phyloP scores from a whole-genome alignment of 2,329 filamentous ascomycete species.

The Fonsecaea nubica region DNA sequence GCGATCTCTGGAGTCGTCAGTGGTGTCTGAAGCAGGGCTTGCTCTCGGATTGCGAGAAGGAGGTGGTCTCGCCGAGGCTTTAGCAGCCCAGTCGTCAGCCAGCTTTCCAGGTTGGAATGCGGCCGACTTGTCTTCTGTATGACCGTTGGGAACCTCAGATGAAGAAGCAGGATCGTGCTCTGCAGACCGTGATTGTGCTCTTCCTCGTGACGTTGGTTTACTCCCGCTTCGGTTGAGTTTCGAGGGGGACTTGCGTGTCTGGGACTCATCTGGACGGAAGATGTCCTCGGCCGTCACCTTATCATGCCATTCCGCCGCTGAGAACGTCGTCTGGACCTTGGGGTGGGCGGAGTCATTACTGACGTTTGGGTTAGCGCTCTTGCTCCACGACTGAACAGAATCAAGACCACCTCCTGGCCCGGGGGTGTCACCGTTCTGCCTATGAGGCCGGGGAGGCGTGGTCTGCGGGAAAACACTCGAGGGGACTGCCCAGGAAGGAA shows the following conservation, averaged over 20 bases:
- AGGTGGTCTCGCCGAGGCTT: slow-evolving; percentile 12
- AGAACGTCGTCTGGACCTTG: slow-evolving; percentile 48
- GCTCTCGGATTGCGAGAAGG: slow-evolving; percentile 3
- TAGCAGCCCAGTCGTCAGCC: slow-evolving; percentile 33
- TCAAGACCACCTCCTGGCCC: neutral
- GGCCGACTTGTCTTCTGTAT: slow-evolving; percentile 26
- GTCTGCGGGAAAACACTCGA: slow-evolving; percentile 39
- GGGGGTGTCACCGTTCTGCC: slow-evolving; percentile 6
- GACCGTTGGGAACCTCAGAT: slow-evolving; percentile 31
- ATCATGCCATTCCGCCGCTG: slow-evolving; percentile 50
- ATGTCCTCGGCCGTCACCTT: slow-evolving; percentile 48
- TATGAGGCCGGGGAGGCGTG: slow-evolving; percentile 25
- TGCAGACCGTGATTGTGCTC: slow-evolving; percentile 28
- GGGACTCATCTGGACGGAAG: slow-evolving; percentile 45
- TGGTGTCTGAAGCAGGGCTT: slow-evolving; percentile 13
- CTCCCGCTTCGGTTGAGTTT: slow-evolving; percentile 28
- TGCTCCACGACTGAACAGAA: slow-evolving; percentile 8
- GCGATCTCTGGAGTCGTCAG: slow-evolving; percentile 26
- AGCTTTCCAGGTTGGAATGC: slow-evolving; percentile 37
- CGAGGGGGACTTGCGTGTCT: slow-evolving; percentile 40
- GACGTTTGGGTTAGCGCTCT: slow-evolving; percentile 23
- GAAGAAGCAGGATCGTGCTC: slow-evolving; percentile 23
- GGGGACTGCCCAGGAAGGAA: slow-evolving; percentile 42
- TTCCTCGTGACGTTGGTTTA: slow-evolving; percentile 33
- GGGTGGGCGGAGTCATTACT: slow-evolving; percentile 43